A percentile compares a stretch with the other conserved stretches of the same genome.
phyloP scores from a whole-genome alignment of 2,329 filamentous ascomycete species.

The Phaeosphaeriaceae sp. region DNA sequence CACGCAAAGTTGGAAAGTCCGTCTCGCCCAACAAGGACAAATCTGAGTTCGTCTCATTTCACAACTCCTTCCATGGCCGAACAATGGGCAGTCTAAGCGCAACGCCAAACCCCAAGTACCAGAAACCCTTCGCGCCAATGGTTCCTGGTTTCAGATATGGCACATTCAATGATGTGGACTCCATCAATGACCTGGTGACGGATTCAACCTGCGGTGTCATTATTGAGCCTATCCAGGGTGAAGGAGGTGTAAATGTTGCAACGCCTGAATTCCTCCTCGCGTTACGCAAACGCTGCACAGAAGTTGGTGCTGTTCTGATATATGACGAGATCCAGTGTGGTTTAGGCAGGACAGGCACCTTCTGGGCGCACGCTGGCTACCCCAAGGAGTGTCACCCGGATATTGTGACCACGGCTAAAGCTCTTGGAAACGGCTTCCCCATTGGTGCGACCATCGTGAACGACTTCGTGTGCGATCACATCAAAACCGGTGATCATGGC shows the following conservation, averaged over 20 bases:
- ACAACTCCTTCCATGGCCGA: constrained; percentile 91
- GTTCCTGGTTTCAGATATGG: constrained; percentile 90
- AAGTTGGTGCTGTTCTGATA: constrained; percentile 87
- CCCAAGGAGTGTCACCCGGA: constrained; percentile 87
- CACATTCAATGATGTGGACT: constrained; percentile 80
- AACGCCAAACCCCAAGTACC: constrained; percentile 97
- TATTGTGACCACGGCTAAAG: constrained; percentile 92
- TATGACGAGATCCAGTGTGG: constrained; percentile 99
- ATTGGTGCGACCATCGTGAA: constrained; percentile 82
- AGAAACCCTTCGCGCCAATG: constrained; percentile 94
- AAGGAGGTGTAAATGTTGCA: constrained; percentile 89
- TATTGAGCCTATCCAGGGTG: constrained; percentile 95
- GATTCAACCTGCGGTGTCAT: constrained; percentile 92
- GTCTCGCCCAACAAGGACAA: constrained; percentile 75
- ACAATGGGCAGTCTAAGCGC: constrained; percentile 96
- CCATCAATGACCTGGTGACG: constrained; percentile 76
- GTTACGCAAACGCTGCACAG: constrained; percentile 82
- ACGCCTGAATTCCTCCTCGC: constrained; percentile 82
- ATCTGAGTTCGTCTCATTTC: constrained; percentile 86
- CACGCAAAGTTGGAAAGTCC: constrained; percentile 85
- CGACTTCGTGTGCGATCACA: constrained; percentile 71
- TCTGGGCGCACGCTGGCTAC: constrained; percentile 86
- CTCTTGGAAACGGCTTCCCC: constrained; percentile 94
- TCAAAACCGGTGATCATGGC: constrained; percentile 82
- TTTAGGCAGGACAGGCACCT: constrained; percentile 80